Percentiles rank a stretch among this genome's conserved stretches.
Conservation (phyloP, 2,329 filamentous ascomycete species). For the Blastomyces silverae region DNA sequence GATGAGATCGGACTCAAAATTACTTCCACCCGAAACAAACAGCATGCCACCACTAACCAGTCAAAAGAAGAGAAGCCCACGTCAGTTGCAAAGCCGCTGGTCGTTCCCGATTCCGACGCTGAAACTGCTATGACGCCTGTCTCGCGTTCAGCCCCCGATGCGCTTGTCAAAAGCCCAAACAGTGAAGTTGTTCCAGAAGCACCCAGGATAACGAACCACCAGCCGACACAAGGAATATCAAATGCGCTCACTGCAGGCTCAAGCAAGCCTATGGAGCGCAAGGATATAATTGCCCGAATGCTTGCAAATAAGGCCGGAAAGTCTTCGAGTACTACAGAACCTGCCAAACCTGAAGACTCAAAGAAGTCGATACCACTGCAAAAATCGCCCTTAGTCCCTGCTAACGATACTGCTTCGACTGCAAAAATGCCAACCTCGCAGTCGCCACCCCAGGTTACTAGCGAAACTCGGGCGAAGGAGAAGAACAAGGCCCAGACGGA, state of each 20-base stretch:
- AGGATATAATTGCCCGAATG: conserved; percentile 68
- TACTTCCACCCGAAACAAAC: not conserved
- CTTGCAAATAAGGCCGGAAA: conserved; percentile 66
- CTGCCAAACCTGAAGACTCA: conserved; percentile 12
- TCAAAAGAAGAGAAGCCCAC: conserved; percentile 64
- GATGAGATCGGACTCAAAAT: conserved; percentile 57
- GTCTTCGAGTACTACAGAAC: conserved; percentile 14
- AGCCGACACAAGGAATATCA: conserved; percentile 3
- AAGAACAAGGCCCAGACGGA: conserved; percentile 63
- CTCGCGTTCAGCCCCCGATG: not conserved
- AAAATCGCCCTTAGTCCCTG: conserved; percentile 10
- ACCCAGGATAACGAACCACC: conserved; percentile 16
- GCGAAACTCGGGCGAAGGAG: conserved; percentile 31
- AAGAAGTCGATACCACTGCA: conserved; percentile 1
- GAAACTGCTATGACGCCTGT: not conserved
- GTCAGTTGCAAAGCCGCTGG: conserved; percentile 65
- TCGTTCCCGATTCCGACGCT: not conserved
- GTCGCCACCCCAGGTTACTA: conserved; percentile 14
- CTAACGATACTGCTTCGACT: conserved; percentile 22
- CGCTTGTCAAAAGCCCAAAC: conserved; percentile 14
- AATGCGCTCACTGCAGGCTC: conserved; percentile 16
- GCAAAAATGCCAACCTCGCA: conserved; percentile 22
- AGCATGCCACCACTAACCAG: conserved; percentile 27
- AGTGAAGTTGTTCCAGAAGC: conserved; percentile 18
- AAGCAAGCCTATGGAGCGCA: conserved; percentile 55